Percentiles rank a stretch among this genome's conserved stretches.
phyloP scores from a whole-genome alignment of 345 rosid species.

The Rhizophora apiculata region DNA sequence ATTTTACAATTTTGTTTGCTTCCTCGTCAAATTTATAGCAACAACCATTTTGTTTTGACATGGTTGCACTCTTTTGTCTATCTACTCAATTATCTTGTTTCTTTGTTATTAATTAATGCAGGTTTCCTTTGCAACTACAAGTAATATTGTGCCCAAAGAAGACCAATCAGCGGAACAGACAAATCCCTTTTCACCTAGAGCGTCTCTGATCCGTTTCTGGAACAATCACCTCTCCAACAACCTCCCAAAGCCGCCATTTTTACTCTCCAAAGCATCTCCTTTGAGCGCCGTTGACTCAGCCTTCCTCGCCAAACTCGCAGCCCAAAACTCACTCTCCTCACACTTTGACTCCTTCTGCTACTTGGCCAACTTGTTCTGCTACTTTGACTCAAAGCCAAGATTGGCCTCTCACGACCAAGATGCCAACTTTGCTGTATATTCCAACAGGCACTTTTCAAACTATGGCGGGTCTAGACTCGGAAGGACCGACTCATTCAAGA shows the following conservation, averaged over 20 bases:
- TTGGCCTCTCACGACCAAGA: background rate
- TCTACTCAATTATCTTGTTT: background rate
- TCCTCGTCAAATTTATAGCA: too few species aligned
- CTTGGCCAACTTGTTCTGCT: slow-evolving; percentile 25
- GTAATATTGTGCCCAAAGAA: background rate
- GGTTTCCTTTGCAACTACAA: background rate
- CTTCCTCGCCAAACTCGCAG: slow-evolving; percentile 25
- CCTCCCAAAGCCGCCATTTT: slow-evolving; percentile 26
- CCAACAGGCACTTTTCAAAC: slow-evolving; percentile 24
- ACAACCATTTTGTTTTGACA: too few species aligned
- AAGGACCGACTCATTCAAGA: slow-evolving; percentile 29
- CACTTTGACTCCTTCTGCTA: slow-evolving; percentile 25
- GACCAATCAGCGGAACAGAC: background rate
- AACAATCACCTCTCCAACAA: slow-evolving; percentile 23
- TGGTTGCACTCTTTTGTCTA: too few species aligned
- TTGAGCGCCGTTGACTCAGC: slow-evolving; percentile 26
- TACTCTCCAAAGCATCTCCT: slow-evolving; percentile 34
- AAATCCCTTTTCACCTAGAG: slow-evolving; percentile 27
- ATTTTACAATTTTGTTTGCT: too few species aligned
- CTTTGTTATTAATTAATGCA: background rate
- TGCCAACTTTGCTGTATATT: slow-evolving; percentile 23
- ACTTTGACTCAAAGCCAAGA: slow-evolving; percentile 7
- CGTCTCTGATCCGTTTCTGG: slow-evolving; percentile 31
- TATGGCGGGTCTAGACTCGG: slow-evolving; percentile 22
- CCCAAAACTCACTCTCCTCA: slow-evolving; percentile 21